These are phyloP conservation scores for Barnettozyma siamensis DNA, from an alignment of 805 yeast genomes.

Conservation along the genomic window DNA sequence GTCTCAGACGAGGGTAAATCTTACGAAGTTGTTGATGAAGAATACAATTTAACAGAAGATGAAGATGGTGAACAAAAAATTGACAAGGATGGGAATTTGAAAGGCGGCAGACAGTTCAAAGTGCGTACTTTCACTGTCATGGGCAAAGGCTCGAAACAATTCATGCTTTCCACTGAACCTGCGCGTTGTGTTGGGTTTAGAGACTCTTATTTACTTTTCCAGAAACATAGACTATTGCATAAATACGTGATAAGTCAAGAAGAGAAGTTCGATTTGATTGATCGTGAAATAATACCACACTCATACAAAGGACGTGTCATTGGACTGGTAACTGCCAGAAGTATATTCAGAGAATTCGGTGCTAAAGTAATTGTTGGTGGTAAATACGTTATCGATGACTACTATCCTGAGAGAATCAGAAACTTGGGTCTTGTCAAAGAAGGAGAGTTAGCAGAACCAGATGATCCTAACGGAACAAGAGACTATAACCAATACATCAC, in stretches of 20 bases:
- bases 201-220: constrained; percentile 85
- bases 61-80: constrained; percentile 74
- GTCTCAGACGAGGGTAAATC: constrained; percentile 68
- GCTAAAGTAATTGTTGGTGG: constrained; percentile 79
- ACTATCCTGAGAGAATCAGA: constrained; percentile 57
- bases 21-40: constrained; percentile 62
- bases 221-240: constrained; percentile 71
- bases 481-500: constrained; percentile 50
- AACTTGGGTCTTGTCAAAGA: constrained; percentile 55
- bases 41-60: constrained; percentile 71
- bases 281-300: constrained; percentile 75
- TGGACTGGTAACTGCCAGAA: constrained; percentile 84
- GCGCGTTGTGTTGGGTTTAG: constrained; percentile 93
- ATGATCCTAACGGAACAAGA: constrained; percentile 39
- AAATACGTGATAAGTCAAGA: constrained; percentile 69
- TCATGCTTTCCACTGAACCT: constrained; percentile 93
- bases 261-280: constrained; percentile 78
- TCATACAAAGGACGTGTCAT: constrained; percentile 89
- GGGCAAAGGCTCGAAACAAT: constrained; percentile 60
- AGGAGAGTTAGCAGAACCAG: constrained; percentile 69
- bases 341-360: constrained; percentile 89
- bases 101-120: constrained; percentile 70
- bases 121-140: constrained; percentile 59
- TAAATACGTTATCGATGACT: constrained; percentile 76
- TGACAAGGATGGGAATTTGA: constrained; percentile 56